Base-by-base conservation (phyloP, 768 basidiomycete species). In the Holtermannia corniformis region DNA sequence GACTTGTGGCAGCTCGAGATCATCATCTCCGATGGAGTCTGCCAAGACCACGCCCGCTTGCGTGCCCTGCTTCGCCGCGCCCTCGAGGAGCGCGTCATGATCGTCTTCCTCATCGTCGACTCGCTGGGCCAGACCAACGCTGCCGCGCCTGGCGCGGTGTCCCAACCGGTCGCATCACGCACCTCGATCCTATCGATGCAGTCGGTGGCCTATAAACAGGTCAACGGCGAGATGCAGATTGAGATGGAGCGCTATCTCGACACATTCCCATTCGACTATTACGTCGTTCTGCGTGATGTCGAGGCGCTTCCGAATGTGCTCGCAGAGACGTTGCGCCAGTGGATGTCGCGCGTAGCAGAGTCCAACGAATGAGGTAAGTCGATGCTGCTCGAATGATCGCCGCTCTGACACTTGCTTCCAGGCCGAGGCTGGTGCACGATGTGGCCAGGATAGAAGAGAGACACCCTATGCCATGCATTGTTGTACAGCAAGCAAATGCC, bases 1-100 rank as follows among this genome's bases (percentile, higher is more conserved):
- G 91, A 97, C 57, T 76, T 99, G 21, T 97, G 95, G 95, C 95
- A 99, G 69, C 79, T 99, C 50, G 81, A 96, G 71, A 87, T 97
- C 74, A 95, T 99, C 77, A 89, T 99, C 56, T 96, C 91, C 14
- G 95, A 99, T 64, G 95, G 95, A n/a, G 86, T 96, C 60, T 97
- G 92, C 68, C 90, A 97, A 70, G 87, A 95, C 66, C 92, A 96
- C 71, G 86, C 91, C 41, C 78, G 79, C 60, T 77, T 99, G 47
- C 82, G 85, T 32, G 82, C 82, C 2, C 73, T 87, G 24, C 76
- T 99, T 19, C 78, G 95, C 28, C 82, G 80, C 59, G 95, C 93
- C 3, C 82, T 85, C 60, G 92, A 87, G 62, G 87, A 90, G 70
- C 79, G 84, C 24, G 83, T 97, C 62, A 84, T 97, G 85, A 80